Evolutionary conservation across 345 rosid species (phyloP), one percentile per base, ranked within the genome.

Genomic region (Brassica incana): DNA sequence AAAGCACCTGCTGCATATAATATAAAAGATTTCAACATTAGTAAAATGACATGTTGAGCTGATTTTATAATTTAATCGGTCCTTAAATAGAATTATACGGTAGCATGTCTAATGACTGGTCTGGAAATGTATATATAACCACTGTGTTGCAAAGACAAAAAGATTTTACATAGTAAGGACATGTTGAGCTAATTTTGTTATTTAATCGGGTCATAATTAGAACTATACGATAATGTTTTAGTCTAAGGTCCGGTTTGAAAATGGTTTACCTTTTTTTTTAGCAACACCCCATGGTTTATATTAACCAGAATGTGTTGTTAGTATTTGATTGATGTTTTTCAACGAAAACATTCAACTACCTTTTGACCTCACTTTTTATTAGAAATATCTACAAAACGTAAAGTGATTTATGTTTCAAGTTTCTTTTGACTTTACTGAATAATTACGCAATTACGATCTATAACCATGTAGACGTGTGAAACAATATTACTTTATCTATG

Each of bases 381-480:
- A n/a, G 48, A 43, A 68, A 61, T 68, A 67, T 73, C 70, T 61
- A 68, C 65, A n/a, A 79, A 73, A 61, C 69, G 65, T 73, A 79
- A 79, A 73, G 74, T 73, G 33, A 61, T 20, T 48, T 25, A 6
- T 74, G 4, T 45, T 67, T 59, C 56, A 45, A 43, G 64, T 73
- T 67, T 59, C 56, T 78, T 78, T 54, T 14, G 73, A 62, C 82
- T 73, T 79, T 79, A 79, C 74, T 79, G 74, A 12, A n/a, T n/a
- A 43, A 8, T 67, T 59, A 79, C 73, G 82, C 69, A 30, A 79
- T 58, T 18, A 67, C 2, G 56, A 73, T 32, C 20, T 14, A 15
- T 45, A 45, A 45, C n/a, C 64, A 72, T 20, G 40, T 59, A 67
- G n/a, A 60, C 69, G 36, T 65, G 30, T 50, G 33, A 30, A 18